These are phyloP conservation scores for Zea luxurians DNA, from an alignment of 176 grass and related monocot species.

Conservation along the genomic window DNA sequence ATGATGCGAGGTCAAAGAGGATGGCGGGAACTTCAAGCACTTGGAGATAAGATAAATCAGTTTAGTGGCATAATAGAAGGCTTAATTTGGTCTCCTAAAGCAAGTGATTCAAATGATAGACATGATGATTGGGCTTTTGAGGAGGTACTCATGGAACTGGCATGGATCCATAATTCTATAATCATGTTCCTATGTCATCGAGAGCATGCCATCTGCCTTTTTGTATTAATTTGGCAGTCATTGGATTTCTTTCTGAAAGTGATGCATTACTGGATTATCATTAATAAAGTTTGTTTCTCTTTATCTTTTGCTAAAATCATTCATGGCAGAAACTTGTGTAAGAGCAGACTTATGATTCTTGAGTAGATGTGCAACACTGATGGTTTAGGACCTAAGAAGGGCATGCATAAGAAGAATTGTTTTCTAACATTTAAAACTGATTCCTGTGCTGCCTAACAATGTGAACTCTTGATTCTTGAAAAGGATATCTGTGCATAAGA, in stretches of 20 bases:
- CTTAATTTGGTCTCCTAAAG: no score
- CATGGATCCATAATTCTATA: no score
- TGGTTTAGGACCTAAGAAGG: conserved; percentile 19
- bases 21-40: conserved; percentile 82
- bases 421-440: background rate
- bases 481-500: background rate
- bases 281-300: background rate
- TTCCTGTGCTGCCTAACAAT: background rate
- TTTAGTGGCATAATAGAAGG: no score
- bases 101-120: no score
- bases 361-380: background rate
- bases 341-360: background rate
- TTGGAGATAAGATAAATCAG: conserved; percentile 93
- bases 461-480: conserved; percentile 12
- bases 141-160: no score
- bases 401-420: background rate
- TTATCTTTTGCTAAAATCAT: background rate
- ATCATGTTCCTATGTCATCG: no score
- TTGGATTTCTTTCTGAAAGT: background rate
- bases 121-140: no score
- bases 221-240: no score
- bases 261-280: background rate
- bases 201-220: no score
- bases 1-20: conserved; percentile 99
- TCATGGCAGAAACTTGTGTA: background rate